Evolutionary conservation across 345 rosid genomes (phyloP), one percentile per base, ranked within the genome.

Genomic region (Pistacia integerrima): DNA sequence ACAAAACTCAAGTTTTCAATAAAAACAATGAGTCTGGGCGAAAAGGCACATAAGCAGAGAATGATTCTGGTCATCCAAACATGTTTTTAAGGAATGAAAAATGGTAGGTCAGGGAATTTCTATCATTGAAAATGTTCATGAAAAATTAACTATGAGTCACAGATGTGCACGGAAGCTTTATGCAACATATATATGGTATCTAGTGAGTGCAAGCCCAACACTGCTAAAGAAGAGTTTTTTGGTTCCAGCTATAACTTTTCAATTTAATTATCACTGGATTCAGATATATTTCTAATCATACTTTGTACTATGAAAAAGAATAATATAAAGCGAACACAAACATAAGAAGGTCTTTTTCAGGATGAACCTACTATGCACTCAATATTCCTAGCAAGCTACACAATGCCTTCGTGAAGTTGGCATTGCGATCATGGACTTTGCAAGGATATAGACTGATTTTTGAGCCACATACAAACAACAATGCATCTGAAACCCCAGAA

Each of bases 11-110:
- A 48, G 33, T 30, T 18, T 49, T 36, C 48, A 38, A 70, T 55
- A n/a, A 9, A 22, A 12, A 3, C 18, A 70, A 3, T 28, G 11
- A 68, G 49, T 52, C 17, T 16, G 14, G 48, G 18, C 38, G 22
- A 51, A 73, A 60, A 44, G 6, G 75, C 28, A 48, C 75, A 61
- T 48, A 10, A 0, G 3, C 8, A 72, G 75, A 59, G 66, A 59
- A 46, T 46, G 16, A 72, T 46, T 58, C 44, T 59, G 66, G 17
- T 25, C 57, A 72, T 44, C 25, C 44, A 59, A 44, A 22, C 41
- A 2, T 16, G 14, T 38, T 1, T 58, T 6, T 13, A 8, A 41
- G 46, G 35, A 18, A 25, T 14, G n/a, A 4, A 28, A 25, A 68
- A 13, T 30, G 56, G 56, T 22, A 30, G 16, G n/a, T 16, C 4